Percentiles rank a stretch among this genome's conserved stretches.
Evolutionary conservation across 352 stramenopile species (phyloP).

Genomic region (Pythium graminicola): DNA sequence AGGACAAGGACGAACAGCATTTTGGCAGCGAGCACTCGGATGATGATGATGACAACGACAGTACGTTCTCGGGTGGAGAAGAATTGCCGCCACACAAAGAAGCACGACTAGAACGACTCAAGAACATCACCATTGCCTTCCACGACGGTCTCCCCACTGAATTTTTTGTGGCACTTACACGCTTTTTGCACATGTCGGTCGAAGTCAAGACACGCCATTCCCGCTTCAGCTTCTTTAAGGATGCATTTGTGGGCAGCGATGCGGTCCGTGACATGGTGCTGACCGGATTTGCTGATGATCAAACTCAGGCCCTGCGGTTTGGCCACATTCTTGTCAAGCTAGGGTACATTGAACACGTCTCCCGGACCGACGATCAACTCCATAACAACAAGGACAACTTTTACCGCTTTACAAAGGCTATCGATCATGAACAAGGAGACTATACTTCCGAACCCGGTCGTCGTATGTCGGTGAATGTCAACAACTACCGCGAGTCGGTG

Average conservation of each 20-base stretch:
- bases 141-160: slow-evolving; percentile 71
- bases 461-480: slow-evolving; percentile 50
- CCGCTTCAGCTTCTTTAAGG: slow-evolving; percentile 85
- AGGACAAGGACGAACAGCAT: slow-evolving; percentile 20
- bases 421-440: slow-evolving; percentile 44
- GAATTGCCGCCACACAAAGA: slow-evolving; percentile 66
- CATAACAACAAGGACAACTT: slow-evolving; percentile 84
- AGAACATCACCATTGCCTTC: slow-evolving; percentile 71
- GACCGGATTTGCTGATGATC: slow-evolving; percentile 74
- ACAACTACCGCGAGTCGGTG: slow-evolving; percentile 70
- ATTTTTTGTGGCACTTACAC: slow-evolving; percentile 67
- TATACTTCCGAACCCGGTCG: slow-evolving; percentile 29
- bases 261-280: slow-evolving; percentile 66
- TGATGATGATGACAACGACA: slow-evolving; percentile 32
- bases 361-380: slow-evolving; percentile 62
- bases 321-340: slow-evolving; percentile 78
- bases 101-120: slow-evolving; percentile 57
- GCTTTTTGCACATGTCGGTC: slow-evolving; percentile 66
- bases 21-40: slow-evolving; percentile 29
- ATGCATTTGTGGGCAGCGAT: slow-evolving; percentile 73
- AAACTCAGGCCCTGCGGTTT: slow-evolving; percentile 53
- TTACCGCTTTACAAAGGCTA: slow-evolving; percentile 69
- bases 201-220: slow-evolving; percentile 81
- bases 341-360: slow-evolving; percentile 80
- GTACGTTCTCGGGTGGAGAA: slow-evolving; percentile 37